phyloP scores from a whole-genome alignment of 2,329 filamentous ascomycete genomes.

The Colletotrichum orbiculare region DNA sequence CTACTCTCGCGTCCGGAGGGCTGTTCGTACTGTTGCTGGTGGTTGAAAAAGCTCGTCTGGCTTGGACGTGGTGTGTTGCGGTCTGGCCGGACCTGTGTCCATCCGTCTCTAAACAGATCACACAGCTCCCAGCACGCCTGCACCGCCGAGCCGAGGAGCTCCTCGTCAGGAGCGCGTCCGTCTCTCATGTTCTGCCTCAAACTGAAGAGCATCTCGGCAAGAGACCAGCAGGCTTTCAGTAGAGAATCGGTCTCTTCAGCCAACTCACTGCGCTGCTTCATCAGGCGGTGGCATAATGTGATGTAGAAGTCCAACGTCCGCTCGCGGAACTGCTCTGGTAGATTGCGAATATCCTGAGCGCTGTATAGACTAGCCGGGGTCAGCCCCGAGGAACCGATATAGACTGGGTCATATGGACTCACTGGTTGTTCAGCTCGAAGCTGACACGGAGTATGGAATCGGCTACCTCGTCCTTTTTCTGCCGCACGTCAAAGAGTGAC shows the following conservation, averaged over 20 bases:
- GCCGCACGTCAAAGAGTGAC: slow-evolving; percentile 86
- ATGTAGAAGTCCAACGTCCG: slow-evolving; percentile 94
- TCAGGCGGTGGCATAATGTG: slow-evolving; percentile 91
- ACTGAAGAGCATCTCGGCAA: slow-evolving; percentile 94
- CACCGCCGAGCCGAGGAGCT: slow-evolving; percentile 86
- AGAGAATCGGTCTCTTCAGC: slow-evolving; percentile 86
- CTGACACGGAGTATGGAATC: slow-evolving; percentile 92
- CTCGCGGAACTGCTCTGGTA: slow-evolving; percentile 89
- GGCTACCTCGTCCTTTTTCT: slow-evolving; percentile 79
- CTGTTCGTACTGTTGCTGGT: slow-evolving; percentile 59
- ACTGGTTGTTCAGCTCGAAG: slow-evolving; percentile 95
- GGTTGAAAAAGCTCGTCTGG: slow-evolving; percentile 76
- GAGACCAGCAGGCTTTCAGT: slow-evolving; percentile 85
- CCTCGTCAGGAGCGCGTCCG: slow-evolving; percentile 79
- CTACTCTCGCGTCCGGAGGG: slow-evolving; percentile 59
- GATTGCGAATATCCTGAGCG: slow-evolving; percentile 80
- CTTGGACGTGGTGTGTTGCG: slow-evolving; percentile 85
- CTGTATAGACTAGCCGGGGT: slow-evolving; percentile 75
- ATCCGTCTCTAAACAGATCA: slow-evolving; percentile 91
- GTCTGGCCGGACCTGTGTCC: slow-evolving; percentile 89
- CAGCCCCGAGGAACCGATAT: neutral
- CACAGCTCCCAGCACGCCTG: slow-evolving; percentile 96
- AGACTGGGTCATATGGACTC: slow-evolving; percentile 42
- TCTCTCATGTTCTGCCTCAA: slow-evolving; percentile 85
- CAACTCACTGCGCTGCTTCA: slow-evolving; percentile 88